phyloP scores from a whole-genome alignment of 2,329 filamentous ascomycete species.

The Amauroascus niger region DNA sequence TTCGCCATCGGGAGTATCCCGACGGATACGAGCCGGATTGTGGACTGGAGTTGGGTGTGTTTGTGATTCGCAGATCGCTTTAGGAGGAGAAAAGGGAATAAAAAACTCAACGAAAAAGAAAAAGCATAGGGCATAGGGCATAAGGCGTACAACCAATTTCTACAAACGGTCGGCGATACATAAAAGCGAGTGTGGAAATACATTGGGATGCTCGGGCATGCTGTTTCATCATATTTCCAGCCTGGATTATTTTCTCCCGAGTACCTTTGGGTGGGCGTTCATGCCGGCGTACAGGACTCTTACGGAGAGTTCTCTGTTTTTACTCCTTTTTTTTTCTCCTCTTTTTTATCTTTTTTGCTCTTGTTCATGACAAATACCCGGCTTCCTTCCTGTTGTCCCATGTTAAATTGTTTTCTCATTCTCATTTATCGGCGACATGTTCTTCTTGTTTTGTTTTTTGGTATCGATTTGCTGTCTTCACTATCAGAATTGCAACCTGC shows the following conservation, averaged over 20 bases:
- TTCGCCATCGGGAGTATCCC: constrained; percentile 43
- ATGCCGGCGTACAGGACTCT: too few relatives aligned
- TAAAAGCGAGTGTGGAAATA: neutral
- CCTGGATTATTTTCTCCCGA: neutral
- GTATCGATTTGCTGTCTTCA: neutral
- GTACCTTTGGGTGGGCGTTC: too few relatives aligned
- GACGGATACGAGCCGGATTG: constrained; percentile 36
- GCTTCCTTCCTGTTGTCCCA: neutral
- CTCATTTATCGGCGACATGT: neutral
- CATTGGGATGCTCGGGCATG: neutral
- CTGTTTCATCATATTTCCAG: neutral
- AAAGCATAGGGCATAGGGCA: neutral
- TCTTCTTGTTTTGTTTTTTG: neutral
- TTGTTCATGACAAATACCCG: neutral
- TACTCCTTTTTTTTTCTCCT: neutral
- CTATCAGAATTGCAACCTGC: neutral
- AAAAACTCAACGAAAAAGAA: too few relatives aligned
- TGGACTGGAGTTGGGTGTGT: constrained; percentile 41
- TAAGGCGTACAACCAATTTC: neutral
- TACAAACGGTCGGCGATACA: neutral
- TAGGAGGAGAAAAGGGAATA: too few relatives aligned
- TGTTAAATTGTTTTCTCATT: neutral
- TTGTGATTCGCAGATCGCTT: constrained; percentile 39
- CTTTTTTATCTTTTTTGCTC: neutral
- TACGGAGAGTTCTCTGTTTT: neutral